Evolutionary conservation across 306 rosid species (phyloP), one percentile per base, ranked within the genome.

Genomic region (Vachellia pachyceras): DNA sequence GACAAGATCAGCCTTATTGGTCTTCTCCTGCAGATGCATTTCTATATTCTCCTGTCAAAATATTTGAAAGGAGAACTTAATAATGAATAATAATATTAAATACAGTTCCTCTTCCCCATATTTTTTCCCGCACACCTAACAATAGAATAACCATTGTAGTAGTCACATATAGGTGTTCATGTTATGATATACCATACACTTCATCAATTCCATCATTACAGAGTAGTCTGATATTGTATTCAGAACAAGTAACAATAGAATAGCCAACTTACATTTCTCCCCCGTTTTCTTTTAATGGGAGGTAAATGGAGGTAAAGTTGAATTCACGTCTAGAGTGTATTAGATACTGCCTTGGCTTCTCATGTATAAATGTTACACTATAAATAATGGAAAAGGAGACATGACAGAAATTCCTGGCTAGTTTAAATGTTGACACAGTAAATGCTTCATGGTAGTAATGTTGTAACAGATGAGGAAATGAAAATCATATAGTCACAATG

Each of bases 1-100:
- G 79, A 95, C 98, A 79, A 86, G 79, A 91, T 93, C 99, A 47
- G 88, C 96, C 7, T 41, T 58, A 80, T 76, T 87, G 40, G 77
- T 77, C 86, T 93, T 90, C 85, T 90, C 95, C 84, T 90, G 87
- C 88, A 91, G 77, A 80, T 78, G 91, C 3, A 13, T 47, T 81
- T 91, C 93, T 57, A 91, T 61, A 72, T 82, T 82, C 52, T 89
- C 98, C 99, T 95, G 89, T 72, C 69, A 79, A 47, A 78, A 66
- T 39, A 29, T 75, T 18, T 29, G 37, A 73, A 50, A 60, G 25
- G 45, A n/a, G 11, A 61, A 47, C 41, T 10, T 41, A 75, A 72
- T 7, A 72, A 5, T 18, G 39, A n/a, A 54, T 18, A 18, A 54
- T 54, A 54, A 54, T 35, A 73, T 72, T 39, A 71, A 15, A 73